Evolutionary conservation across 2,329 filamentous ascomycete species (phyloP).

Genomic region (Didymella arachidicola): DNA sequence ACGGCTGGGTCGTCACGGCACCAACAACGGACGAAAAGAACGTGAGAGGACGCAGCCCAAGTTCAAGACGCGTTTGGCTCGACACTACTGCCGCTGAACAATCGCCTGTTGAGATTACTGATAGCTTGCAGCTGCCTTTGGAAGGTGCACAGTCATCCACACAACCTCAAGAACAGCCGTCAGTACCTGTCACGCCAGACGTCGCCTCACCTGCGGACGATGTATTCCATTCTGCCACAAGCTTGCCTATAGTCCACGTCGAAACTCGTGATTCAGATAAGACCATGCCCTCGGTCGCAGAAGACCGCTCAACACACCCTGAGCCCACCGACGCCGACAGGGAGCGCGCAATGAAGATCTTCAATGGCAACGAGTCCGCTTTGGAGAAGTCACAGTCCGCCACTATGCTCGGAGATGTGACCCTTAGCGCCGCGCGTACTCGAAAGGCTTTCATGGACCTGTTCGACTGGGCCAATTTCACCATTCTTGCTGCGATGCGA

Average conservation of each 20-base stretch:
- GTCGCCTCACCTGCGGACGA: slow-evolving; percentile 53
- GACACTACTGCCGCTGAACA: slow-evolving; percentile 51
- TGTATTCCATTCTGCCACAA: slow-evolving; percentile 58
- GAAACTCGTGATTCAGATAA: slow-evolving; percentile 55
- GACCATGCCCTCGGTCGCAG: slow-evolving; percentile 47
- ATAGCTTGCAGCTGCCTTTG: slow-evolving; percentile 48
- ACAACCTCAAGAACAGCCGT: slow-evolving; percentile 44
- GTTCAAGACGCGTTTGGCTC: slow-evolving; percentile 51
- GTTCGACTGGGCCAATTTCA: slow-evolving; percentile 84
- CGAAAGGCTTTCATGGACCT: slow-evolving; percentile 87
- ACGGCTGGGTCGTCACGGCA: slow-evolving; percentile 49
- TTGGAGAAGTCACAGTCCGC: slow-evolving; percentile 81
- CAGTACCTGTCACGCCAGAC: slow-evolving; percentile 41
- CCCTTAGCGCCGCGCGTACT: slow-evolving; percentile 61
- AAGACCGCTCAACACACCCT: slow-evolving; percentile 37
- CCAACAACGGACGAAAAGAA: slow-evolving; percentile 37
- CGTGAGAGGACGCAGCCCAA: slow-evolving; percentile 25
- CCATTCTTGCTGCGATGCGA: slow-evolving; percentile 79
- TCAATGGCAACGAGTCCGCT: slow-evolving; percentile 82
- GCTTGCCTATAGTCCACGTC: slow-evolving; percentile 60
- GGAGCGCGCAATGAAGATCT: slow-evolving; percentile 82
- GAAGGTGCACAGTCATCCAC: slow-evolving; percentile 50
- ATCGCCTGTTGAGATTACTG: slow-evolving; percentile 35
- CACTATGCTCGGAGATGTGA: slow-evolving; percentile 82
- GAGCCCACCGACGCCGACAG: slow-evolving; percentile 71